Base-by-base conservation (phyloP, 139 green algal genomes). In the Zygnema circumcarinatum region DNA sequence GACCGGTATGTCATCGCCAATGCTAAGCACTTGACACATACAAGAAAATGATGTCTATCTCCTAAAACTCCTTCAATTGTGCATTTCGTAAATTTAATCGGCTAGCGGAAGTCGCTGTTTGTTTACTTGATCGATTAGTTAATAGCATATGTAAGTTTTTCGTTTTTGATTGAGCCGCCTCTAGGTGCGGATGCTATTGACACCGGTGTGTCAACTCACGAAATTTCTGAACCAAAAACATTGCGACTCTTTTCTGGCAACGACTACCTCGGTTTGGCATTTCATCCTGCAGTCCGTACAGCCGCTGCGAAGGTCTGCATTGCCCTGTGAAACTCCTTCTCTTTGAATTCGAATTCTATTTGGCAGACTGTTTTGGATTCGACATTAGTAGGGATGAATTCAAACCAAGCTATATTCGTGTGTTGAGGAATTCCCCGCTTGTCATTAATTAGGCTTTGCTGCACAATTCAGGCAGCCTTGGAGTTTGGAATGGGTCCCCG, bases 251-350 rank as follows among this genome's bases (percentile, higher is more conserved):
- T 88, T 74, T 88, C 91, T 39, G 78, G 93, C 20, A 99, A 99
- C 84, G 96, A 99, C 85, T 99, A 99, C 85, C 76, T 99, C 36
- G 97, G 96, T 0, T 92, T 99, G 11, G 96, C 94, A 20, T 92
- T 90, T 0, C 96, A 99, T 91, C 93, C 93, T 0, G 89, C 92
- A 3, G 93, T 99, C 25, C 86, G 93, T 2, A 22, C 20, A 22
- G 87, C 92, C 7, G 67, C 78, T 11, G 79, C 80, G 21, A 31
- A 69, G 62, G 41, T 74, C 33, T 21, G 35, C 33, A 29, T 74
- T 22, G 0, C 38, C 0, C 0, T 11, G 1, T 21, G n/a, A n/a
- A 40, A 20, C 75, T 3, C 7, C 3, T 83, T 53, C 3, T 83
- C 3, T 7, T 42, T 42, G 16, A 20, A 47, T 83, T 83, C 3